These are phyloP conservation scores for Dichotomopilus funicola DNA, from an alignment of 2,329 filamentous ascomycete genomes.

Conservation along the genomic window DNA sequence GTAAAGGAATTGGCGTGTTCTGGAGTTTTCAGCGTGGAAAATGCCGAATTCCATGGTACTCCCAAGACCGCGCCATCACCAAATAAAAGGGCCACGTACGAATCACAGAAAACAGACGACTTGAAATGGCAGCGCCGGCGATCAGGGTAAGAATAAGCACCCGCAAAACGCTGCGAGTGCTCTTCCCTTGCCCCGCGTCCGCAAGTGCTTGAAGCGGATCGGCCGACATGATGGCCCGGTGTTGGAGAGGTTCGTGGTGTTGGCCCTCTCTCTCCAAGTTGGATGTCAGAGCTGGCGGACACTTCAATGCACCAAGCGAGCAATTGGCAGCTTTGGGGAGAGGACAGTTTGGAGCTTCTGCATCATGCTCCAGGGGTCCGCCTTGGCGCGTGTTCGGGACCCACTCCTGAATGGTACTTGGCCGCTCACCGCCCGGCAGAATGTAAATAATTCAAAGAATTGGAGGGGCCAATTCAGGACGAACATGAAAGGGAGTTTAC, in stretches of 20 bases:
- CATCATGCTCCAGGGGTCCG: slow-evolving; percentile 17
- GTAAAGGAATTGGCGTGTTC: neutral
- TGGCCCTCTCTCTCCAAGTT: slow-evolving; percentile 17
- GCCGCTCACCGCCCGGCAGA: slow-evolving; percentile 13
- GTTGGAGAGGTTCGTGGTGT: slow-evolving; percentile 21
- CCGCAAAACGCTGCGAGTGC: slow-evolving; percentile 75
- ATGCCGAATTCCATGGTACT: neutral
- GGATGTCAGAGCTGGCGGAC: slow-evolving; percentile 15
- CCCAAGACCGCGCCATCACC: neutral
- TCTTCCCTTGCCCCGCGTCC: slow-evolving; percentile 72
- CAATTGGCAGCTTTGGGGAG: slow-evolving; percentile 17
- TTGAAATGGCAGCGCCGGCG: slow-evolving; percentile 83
- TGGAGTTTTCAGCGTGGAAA: neutral
- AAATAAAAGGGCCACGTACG: slow-evolving; percentile 51
- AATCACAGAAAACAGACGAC: slow-evolving; percentile 96
- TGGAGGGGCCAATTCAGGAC: neutral
- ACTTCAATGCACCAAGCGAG: slow-evolving; percentile 9
- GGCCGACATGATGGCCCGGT: slow-evolving; percentile 26
- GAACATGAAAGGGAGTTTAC: neutral
- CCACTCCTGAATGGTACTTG: slow-evolving; percentile 5
- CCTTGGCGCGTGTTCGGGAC: slow-evolving; percentile 19
- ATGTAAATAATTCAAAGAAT: slow-evolving; percentile 3
- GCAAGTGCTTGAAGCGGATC: slow-evolving; percentile 41
- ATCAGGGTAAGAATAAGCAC: slow-evolving; percentile 88
- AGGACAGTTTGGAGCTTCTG: slow-evolving; percentile 29